A percentile compares a stretch with the other conserved stretches of the same genome.
phyloP scores from a whole-genome alignment of 2,329 filamentous ascomycete species.

The Dactylonectria estremocensis region DNA sequence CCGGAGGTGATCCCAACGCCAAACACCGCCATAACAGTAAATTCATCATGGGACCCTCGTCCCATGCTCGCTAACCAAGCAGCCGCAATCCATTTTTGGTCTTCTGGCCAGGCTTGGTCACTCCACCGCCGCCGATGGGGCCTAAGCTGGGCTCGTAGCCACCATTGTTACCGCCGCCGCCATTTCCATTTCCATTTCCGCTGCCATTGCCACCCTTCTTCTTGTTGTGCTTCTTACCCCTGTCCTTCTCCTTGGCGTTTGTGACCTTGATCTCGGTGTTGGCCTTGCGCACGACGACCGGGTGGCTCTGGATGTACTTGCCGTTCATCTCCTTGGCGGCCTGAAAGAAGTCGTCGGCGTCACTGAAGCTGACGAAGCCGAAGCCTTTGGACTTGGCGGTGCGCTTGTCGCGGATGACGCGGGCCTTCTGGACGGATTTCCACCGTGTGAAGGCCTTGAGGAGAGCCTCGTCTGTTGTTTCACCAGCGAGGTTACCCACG shows the following conservation, averaged over 20 bases:
- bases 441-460: conserved; percentile 95
- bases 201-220: conserved; percentile 52
- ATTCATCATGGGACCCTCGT: background rate
- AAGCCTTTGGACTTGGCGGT: conserved; percentile 97
- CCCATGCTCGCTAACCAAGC: conserved; percentile 61
- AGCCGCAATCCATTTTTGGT: conserved; percentile 77
- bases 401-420: conserved; percentile 94
- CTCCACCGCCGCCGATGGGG: conserved; percentile 64
- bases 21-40: conserved; percentile 30
- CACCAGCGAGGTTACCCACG: conserved; percentile 95
- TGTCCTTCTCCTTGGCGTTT: conserved; percentile 74
- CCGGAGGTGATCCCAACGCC: conserved; percentile 38
- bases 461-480: conserved; percentile 96
- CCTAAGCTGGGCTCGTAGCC: conserved; percentile 68
- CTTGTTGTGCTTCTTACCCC: conserved; percentile 54
- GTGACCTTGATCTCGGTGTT: conserved; percentile 92
- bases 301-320: conserved; percentile 99
- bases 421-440: conserved; percentile 89
- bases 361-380: conserved; percentile 95
- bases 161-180: conserved; percentile 48
- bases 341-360: conserved; percentile 96
- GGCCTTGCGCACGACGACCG: conserved; percentile 87
- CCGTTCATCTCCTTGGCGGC: conserved; percentile 98
- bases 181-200: conserved; percentile 38
- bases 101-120: conserved; percentile 76